Evolutionary conservation across 805 yeast genomes (phyloP), one percentile per base, ranked within the genome.

Genomic region (Sugiyamaella chiloensis): DNA sequence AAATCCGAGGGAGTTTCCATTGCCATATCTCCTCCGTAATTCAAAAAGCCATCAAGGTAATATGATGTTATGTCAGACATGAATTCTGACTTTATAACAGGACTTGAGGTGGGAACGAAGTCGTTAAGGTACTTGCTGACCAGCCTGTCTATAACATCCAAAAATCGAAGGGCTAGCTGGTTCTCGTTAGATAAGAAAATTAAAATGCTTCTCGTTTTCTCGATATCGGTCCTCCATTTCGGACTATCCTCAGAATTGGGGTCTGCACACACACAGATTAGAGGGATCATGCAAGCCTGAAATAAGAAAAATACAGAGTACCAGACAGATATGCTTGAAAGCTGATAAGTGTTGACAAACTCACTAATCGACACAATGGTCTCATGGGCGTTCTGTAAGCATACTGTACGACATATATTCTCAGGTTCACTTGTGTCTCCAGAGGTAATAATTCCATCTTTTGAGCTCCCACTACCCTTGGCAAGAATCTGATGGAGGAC

Each of bases 281-380:
- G 71, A 6, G 83, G 80, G 42, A 81, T 76, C 47, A 81, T 63
- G 3, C 77, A 74, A 1, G 86, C 85, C 60, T 81, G 85, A 63
- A 81, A 80, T 11, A 80, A 53, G 60, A 78, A 82, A 57, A 78
- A 81, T 0, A 80, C 76, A 3, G 83, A 77, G 62, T 80, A 78
- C 87, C 87, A 81, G 23, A 78, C 73, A 11, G 78, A 70, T 24
- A 79, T 66, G 21, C 75, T 72, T n/a, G 78, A 70, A 16, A 72
- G 48, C 8, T 65, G 64, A 42, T 66, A 56, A 19, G 46, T 48
- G 17, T 51, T 51, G 11, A 63, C 55, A 42, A 58, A 63, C 31
- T 50, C 53, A 24, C 53, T 53, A 6, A 81, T 76, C 5, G 81
- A 73, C 32, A 64, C 47, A 12, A 82, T 76, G 0, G 83, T 77